Evolutionary conservation across 2,329 filamentous ascomycete genomes (phyloP).

Genomic region (Xylaria digitata): DNA sequence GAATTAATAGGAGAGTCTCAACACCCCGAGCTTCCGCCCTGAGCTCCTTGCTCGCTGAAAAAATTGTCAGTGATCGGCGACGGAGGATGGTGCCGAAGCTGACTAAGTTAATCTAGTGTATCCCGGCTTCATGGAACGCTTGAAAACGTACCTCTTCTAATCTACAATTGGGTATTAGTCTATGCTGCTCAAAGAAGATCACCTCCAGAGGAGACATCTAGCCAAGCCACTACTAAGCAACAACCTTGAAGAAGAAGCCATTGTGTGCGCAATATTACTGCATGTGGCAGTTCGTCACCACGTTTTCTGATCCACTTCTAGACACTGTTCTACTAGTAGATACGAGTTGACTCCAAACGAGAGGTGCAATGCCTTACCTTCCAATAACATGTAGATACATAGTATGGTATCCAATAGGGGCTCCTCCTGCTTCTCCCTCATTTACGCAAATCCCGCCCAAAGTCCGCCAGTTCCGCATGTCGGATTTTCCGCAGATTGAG

Average conservation of each 20-base stretch:
- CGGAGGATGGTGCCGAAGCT: slow-evolving; percentile 23
- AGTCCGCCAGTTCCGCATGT: neutral
- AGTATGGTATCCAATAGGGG: too few species aligned
- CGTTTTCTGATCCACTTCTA: slow-evolving; percentile 12
- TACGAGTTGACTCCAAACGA: neutral
- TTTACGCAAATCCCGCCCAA: too few species aligned
- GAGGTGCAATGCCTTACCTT: neutral
- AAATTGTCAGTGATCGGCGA: slow-evolving; percentile 13
- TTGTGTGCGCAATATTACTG: slow-evolving; percentile 13
- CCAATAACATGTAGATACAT: neutral
- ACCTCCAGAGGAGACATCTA: neutral
- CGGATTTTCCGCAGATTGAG: neutral
- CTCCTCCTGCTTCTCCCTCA: too few species aligned
- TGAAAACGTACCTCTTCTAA: neutral
- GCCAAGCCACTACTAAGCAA: neutral
- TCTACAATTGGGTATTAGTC: neutral
- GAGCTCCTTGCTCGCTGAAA: slow-evolving; percentile 6
- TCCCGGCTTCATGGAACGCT: slow-evolving; percentile 30
- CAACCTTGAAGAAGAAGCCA: neutral
- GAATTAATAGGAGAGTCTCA: slow-evolving; percentile 4
- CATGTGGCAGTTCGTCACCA: slow-evolving; percentile 14
- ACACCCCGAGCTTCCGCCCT: neutral
- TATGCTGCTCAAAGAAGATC: neutral
- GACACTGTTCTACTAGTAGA: neutral
- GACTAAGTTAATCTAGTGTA: slow-evolving; percentile 26